phyloP scores from a whole-genome alignment of 2,329 filamentous ascomycete genomes.

The Rhinocladiella similis region DNA sequence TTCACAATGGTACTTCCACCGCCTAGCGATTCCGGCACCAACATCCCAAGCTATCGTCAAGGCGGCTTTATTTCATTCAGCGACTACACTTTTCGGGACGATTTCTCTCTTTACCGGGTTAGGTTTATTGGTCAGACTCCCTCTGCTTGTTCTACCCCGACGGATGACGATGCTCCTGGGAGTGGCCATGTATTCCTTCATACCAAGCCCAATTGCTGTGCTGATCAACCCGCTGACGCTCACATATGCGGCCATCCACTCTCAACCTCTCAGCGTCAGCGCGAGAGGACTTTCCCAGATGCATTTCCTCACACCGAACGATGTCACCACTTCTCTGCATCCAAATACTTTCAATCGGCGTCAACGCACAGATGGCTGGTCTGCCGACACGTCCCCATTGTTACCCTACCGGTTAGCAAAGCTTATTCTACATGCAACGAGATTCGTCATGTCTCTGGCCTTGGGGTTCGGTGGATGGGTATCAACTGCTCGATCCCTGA shows the following conservation, averaged over 20 bases:
- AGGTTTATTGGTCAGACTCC: slow-evolving; percentile 76
- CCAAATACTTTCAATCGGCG: slow-evolving; percentile 38
- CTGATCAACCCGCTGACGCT: slow-evolving; percentile 89
- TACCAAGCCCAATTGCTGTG: slow-evolving; percentile 81
- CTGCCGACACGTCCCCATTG: slow-evolving; percentile 52
- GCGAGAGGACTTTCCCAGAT: slow-evolving; percentile 80
- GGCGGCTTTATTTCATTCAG: slow-evolving; percentile 78
- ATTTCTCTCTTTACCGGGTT: slow-evolving; percentile 86
- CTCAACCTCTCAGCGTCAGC: slow-evolving; percentile 74
- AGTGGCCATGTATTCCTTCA: slow-evolving; percentile 73
- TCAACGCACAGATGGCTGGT: slow-evolving; percentile 31
- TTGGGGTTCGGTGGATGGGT: slow-evolving; percentile 98
- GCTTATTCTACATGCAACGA: slow-evolving; percentile 83
- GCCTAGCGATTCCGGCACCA: slow-evolving; percentile 74
- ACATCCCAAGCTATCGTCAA: slow-evolving; percentile 78
- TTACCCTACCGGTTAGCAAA: slow-evolving; percentile 89
- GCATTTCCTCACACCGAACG: slow-evolving; percentile 71
- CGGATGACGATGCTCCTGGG: slow-evolving; percentile 69
- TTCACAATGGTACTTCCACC: slow-evolving; percentile 98
- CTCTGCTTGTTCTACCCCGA: slow-evolving; percentile 78
- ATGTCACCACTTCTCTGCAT: slow-evolving; percentile 68
- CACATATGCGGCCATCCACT: slow-evolving; percentile 93
- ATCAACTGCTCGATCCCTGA: slow-evolving; percentile 78
- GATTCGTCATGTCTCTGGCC: slow-evolving; percentile 85
- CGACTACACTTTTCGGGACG: slow-evolving; percentile 85